These are phyloP conservation scores for Penicillium robsamsonii DNA, from an alignment of 495 filamentous ascomycete genomes.

Conservation along the genomic window DNA sequence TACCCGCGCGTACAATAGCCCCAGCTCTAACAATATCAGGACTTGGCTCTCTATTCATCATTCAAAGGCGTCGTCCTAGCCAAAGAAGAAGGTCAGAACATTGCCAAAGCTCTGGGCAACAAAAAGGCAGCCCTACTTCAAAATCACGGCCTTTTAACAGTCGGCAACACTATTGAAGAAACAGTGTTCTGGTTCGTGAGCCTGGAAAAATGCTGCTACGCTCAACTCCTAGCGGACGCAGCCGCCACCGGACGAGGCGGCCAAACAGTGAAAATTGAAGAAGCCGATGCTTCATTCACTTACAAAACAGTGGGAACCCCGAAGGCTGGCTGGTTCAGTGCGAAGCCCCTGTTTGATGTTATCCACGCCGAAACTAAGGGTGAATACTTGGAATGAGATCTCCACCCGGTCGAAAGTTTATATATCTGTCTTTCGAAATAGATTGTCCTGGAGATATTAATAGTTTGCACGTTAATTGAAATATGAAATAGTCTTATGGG, in stretches of 20 bases:
- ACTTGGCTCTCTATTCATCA: slow-evolving; percentile 59
- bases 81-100: slow-evolving; percentile 65
- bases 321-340: slow-evolving; percentile 66
- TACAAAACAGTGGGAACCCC: slow-evolving; percentile 64
- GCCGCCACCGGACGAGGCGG: slow-evolving; percentile 64
- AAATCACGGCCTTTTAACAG: slow-evolving; percentile 65
- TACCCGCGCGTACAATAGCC: not conserved
- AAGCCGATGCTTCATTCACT: slow-evolving; percentile 66
- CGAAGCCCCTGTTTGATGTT: slow-evolving; percentile 71
- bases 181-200: slow-evolving; percentile 74
- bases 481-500: not conserved
- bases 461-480: not conserved
- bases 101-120: slow-evolving; percentile 59
- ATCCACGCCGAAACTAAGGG: slow-evolving; percentile 63
- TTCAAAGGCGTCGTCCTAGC: slow-evolving; percentile 75
- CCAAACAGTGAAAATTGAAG: slow-evolving; percentile 62
- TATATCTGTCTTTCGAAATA: not conserved
- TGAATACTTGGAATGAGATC: slow-evolving; percentile 50
- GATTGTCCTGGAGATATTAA: not conserved
- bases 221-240: slow-evolving; percentile 74
- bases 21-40: slow-evolving; percentile 38
- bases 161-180: slow-evolving; percentile 55
- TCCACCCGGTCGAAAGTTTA: not conserved
- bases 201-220: slow-evolving; percentile 72
- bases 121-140: slow-evolving; percentile 71